A percentile compares a stretch with the other conserved stretches of the same genome.
These are phyloP conservation scores for Leersia perrieri DNA, from an alignment of 176 grass and related monocot genomes.

Conservation along the genomic window DNA sequence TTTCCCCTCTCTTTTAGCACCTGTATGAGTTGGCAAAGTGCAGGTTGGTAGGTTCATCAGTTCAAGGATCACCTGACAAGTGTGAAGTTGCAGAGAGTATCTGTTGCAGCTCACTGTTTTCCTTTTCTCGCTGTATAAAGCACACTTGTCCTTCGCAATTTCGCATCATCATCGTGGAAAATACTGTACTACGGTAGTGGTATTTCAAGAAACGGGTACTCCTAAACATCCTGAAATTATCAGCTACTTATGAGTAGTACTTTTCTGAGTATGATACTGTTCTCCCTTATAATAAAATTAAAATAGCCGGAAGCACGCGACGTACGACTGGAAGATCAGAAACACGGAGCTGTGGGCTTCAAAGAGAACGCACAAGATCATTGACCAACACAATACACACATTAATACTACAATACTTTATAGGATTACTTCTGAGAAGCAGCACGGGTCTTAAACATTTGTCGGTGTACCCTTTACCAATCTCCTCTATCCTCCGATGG, in stretches of 20 bases:
- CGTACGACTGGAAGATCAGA: neutral
- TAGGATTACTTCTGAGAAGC: too few relatives aligned
- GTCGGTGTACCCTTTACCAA: neutral
- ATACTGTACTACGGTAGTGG: too few relatives aligned
- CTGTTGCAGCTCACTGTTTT: neutral
- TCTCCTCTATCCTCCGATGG: neutral
- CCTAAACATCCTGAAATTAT: neutral
- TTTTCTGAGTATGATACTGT: too few relatives aligned
- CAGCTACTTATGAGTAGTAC: too few relatives aligned
- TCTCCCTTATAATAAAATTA: neutral
- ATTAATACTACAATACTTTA: neutral
- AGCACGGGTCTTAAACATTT: neutral
- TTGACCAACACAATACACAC: neutral
- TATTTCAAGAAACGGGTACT: neutral
- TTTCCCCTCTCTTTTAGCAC: neutral
- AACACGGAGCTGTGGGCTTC: neutral
- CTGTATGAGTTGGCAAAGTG: neutral
- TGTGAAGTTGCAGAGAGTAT: slow-evolving; percentile 2
- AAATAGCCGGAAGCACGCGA: neutral
- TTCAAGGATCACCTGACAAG: neutral
- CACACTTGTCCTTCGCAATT: neutral
- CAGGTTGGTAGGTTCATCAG: slow-evolving; percentile 26
- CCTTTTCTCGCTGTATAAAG: neutral
- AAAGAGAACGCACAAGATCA: neutral
- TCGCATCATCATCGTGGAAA: neutral